phyloP scores from a whole-genome alignment of 2,329 filamentous ascomycete species.

The Fusarium redolens region DNA sequence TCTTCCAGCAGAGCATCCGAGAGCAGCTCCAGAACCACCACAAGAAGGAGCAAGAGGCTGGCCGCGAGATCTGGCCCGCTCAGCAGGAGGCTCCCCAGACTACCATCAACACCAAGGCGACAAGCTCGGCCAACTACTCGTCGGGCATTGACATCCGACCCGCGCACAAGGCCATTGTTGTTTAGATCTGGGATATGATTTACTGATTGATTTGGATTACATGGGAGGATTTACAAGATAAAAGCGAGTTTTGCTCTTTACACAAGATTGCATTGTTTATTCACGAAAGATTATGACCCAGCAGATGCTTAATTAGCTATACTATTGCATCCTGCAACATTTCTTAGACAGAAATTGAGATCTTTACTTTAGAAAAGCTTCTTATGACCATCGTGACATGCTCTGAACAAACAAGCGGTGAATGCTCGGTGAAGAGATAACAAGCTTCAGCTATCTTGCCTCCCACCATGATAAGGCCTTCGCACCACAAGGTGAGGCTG shows the following conservation, averaged over 20 bases:
- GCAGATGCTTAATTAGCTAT: slow-evolving; percentile 26
- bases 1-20: slow-evolving; percentile 65
- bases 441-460: background rate
- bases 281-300: slow-evolving; percentile 25
- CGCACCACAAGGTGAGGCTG: slow-evolving; percentile 19
- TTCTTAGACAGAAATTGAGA: slow-evolving; percentile 27
- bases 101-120: slow-evolving; percentile 34
- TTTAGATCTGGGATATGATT: slow-evolving; percentile 7
- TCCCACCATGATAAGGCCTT: slow-evolving; percentile 6
- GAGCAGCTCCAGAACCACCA: slow-evolving; percentile 61
- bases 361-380: slow-evolving; percentile 5
- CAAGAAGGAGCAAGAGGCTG: slow-evolving; percentile 57
- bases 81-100: slow-evolving; percentile 50
- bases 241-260: slow-evolving; percentile 34
- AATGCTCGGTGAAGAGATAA: slow-evolving; percentile 22
- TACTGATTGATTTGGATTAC: background rate
- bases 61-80: slow-evolving; percentile 65
- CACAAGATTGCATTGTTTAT: slow-evolving; percentile 35
- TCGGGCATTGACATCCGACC: slow-evolving; percentile 50
- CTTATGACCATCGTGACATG: background rate
- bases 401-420: slow-evolving; percentile 17
- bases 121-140: slow-evolving; percentile 50
- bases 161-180: slow-evolving; percentile 37
- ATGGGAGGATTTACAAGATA: slow-evolving; percentile 20
- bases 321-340: slow-evolving; percentile 22